Base-by-base conservation (phyloP, 2,329 filamentous ascomycete genomes). In the Alternaria triticimaculans region DNA sequence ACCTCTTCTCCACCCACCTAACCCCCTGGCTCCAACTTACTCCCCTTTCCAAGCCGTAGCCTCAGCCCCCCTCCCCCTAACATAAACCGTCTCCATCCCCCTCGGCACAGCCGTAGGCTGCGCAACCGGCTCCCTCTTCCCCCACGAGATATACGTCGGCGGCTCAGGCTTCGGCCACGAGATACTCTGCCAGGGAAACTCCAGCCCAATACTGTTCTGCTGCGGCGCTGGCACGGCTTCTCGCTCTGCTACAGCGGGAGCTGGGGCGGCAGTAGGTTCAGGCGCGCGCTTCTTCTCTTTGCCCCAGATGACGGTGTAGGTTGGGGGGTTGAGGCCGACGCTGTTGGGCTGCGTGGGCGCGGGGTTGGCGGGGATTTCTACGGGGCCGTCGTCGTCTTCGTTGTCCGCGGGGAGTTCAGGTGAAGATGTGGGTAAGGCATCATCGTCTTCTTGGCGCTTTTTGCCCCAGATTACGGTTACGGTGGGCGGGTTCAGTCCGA, bases 381-480 rank as follows among this genome's bases (percentile, higher is more conserved):
- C 4, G 44, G 44, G 44, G 44, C 44, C 44, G 11, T 50, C 46
- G 18, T 41, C 58, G n/a, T 68, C 63, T 5, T 69, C 62, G 46
- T 66, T 59, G 37, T 70, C 68, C 4, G 25, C 5, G 6, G 55
- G 55, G 11, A 57, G 43, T 5, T 60, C 56, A 14, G 70, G 65
- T 9, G 23, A n/a, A 23, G 33, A 7, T 21, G 53, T 53, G 4
- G 53, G 25, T 55, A 37, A 37, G 30, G 14, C 57, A 25, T 48
- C 46, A 44, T 60, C 44, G 6, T 69, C 67, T 14, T 63, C 62
- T 43, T 69, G 65, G 10, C 68, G 50, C 55, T 59, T 50, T 37
- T 70, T 68, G 26, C 56, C 62, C 69, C 67, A 71, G 33, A 60
- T 67, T 7, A 67, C 50, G 8, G 69, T 66, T 10, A 54, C 60